phyloP scores from a whole-genome alignment of 768 basidiomycete species.

The Udeniomyces megalosporus region DNA sequence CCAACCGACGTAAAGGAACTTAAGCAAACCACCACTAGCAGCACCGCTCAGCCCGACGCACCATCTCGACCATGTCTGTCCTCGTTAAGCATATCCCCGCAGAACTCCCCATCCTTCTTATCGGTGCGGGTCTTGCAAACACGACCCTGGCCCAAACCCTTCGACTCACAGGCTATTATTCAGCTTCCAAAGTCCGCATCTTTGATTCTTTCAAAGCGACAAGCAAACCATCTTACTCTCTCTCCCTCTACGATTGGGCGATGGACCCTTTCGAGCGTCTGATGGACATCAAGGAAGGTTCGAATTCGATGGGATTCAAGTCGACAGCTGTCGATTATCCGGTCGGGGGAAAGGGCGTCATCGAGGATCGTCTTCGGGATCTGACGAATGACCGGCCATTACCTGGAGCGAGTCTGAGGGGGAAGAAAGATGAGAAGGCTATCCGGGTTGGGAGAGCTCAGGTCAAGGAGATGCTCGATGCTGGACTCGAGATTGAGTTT shows the following conservation, averaged over 20 bases:
- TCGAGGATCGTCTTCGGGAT: neutral
- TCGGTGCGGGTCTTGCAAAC: neutral
- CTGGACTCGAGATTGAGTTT: neutral
- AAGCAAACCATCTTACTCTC: neutral
- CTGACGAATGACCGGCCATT: slow-evolving; percentile 19
- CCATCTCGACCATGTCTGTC: no score
- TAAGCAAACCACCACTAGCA: no score
- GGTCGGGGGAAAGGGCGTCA: neutral
- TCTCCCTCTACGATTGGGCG: slow-evolving; percentile 9
- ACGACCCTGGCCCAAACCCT: slow-evolving; percentile 8
- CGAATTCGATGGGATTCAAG: neutral
- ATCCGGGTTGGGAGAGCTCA: neutral
- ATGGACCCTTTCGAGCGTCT: neutral
- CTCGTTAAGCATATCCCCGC: no score
- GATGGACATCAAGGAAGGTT: neutral
- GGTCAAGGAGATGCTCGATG: neutral
- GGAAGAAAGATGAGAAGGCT: neutral
- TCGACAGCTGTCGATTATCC: neutral
- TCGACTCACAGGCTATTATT: neutral
- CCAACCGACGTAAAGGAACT: no score
- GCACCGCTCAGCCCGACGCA: no score
- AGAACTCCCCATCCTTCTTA: no score
- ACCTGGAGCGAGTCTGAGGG: slow-evolving; percentile 22
- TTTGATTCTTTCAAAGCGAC: neutral
- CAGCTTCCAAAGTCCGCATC: neutral